These are phyloP conservation scores for Conoideocrella luteorostrata DNA, from an alignment of 2,329 filamentous ascomycete genomes.

Conservation along the genomic window DNA sequence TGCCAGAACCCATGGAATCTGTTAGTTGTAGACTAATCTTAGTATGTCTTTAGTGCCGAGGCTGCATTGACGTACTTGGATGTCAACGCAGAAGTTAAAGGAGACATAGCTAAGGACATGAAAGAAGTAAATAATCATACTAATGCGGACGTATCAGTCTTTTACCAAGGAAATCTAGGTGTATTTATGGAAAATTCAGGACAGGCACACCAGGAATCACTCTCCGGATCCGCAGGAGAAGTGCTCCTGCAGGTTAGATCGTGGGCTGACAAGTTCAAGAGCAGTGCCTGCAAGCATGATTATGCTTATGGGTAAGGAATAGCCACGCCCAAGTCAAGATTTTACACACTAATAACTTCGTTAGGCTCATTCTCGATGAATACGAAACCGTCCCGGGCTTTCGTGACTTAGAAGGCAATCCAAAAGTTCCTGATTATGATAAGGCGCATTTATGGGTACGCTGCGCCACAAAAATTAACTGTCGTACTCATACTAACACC, in stretches of 20 bases:
- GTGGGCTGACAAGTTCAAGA: background rate
- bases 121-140: background rate
- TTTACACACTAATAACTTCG: no score
- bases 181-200: background rate
- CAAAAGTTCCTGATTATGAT: no score
- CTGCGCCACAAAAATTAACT: no score
- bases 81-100: background rate
- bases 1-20: no score
- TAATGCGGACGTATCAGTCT: background rate
- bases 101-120: background rate
- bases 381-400: no score
- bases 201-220: background rate
- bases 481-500: no score
- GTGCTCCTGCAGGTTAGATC: background rate
- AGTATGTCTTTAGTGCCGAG: background rate
- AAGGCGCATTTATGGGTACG: no score
- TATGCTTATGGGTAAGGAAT: background rate
- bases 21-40: background rate
- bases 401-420: no score
- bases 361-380: no score
- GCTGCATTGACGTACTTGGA: background rate
- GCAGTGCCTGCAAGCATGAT: background rate
- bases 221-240: background rate
- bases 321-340: no score
- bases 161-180: constrained; percentile 4